Evolutionary conservation across 2,329 filamentous ascomycete genomes (phyloP), one percentile per base, ranked within the genome.

Genomic region (Exophiala viscosa): DNA sequence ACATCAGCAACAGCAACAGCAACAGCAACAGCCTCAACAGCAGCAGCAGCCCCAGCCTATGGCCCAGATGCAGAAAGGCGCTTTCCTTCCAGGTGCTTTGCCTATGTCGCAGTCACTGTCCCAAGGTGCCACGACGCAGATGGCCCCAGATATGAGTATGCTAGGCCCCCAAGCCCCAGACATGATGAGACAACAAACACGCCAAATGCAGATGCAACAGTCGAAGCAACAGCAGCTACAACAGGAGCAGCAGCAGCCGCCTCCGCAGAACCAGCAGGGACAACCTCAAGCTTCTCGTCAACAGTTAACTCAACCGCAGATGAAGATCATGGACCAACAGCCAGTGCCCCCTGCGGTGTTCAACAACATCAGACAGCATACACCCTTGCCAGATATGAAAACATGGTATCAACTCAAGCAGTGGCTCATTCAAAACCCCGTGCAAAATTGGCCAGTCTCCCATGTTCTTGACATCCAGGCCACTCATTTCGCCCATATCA

Each of bases 221-320:
- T 46, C 48, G 20, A 55, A 56, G 36, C 57, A 59, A 34, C 52
- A 56, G 45, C 67, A 70, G 36, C 67, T 68, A 45, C 69, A 65
- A 44, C 62, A 63, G 11, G 64, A 60, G 46, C 62, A 60, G 23
- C 56, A 64, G 46, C 60, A 54, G 48, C 62, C 57, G 48, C 50
- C 59, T 34, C 59, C 60, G 17, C 52, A 50, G 42, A 49, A 54
- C 40, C 65, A 41, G 15, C 50, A 50, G 32, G 52, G 57, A 33
- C 52, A 62, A 49, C 15, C 42, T 28, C 57, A 53, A 42, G 23
- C 20, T 6, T 42, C 50, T 32, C 44, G 54, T 23, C 56, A 46
- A 28, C 56, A 54, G 38, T 54, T 61, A 41, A 58, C 40, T 32
- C 44, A 52, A 4, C 57, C 54, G 15, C 58, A 62, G 34, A 57